phyloP scores from a whole-genome alignment of 2,329 filamentous ascomycete genomes.

The Colletotrichum noveboracense region DNA sequence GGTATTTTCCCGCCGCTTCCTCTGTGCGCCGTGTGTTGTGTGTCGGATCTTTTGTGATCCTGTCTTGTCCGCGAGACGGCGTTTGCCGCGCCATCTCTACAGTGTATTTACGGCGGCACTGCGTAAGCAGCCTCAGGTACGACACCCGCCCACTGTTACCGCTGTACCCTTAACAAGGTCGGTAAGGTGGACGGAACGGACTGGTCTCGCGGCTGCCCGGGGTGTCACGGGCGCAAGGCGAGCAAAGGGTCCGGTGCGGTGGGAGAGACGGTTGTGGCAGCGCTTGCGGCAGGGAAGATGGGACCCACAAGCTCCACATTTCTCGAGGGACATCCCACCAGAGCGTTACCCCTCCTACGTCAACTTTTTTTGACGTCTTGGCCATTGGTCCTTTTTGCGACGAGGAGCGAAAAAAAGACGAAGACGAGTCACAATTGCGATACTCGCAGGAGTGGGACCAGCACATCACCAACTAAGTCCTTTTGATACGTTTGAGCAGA shows the following conservation, averaged over 20 bases:
- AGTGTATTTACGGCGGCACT: not conserved
- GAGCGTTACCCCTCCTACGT: conserved; percentile 21
- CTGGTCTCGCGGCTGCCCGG: not conserved
- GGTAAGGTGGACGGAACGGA: not conserved
- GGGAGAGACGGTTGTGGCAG: conserved; percentile 16
- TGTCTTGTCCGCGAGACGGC: not conserved
- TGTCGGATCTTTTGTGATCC: not conserved
- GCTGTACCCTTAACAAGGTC: not conserved
- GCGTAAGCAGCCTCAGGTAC: not conserved
- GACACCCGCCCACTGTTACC: not conserved
- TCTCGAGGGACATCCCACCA: conserved; percentile 13
- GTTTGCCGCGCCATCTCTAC: not conserved
- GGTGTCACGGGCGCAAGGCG: conserved; percentile 9
- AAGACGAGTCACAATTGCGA: not conserved
- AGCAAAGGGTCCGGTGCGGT: conserved; percentile 13
- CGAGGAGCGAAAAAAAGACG: not conserved
- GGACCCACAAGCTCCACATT: not conserved
- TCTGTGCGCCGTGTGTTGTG: not conserved
- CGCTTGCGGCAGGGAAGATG: conserved; percentile 3
- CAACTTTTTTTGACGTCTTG: conserved; percentile 6
- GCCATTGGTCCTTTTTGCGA: not conserved
- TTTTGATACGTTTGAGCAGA: not conserved
- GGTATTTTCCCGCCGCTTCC: not conserved
- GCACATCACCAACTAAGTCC: not conserved
- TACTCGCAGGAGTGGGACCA: not conserved